A percentile compares a stretch with the other conserved stretches of the same genome.
These are phyloP conservation scores for Fraxinus greggii DNA, from an alignment of 305 asterid species.

Conservation along the genomic window DNA sequence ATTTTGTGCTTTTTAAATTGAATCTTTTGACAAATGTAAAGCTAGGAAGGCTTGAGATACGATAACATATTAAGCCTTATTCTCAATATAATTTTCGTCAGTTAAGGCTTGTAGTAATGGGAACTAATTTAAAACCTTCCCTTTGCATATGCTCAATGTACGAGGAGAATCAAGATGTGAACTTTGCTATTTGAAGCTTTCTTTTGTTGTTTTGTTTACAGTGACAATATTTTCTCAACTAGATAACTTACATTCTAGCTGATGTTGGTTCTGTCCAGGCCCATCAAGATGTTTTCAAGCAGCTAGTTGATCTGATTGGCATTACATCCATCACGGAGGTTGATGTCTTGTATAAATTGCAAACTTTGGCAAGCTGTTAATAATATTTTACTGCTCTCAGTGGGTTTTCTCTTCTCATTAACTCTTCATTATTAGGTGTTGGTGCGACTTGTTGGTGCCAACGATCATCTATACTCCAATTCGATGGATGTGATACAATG, in stretches of 20 bases:
- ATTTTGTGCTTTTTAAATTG: neutral
- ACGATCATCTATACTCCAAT: conserved; percentile 83
- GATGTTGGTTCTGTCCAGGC: conserved; percentile 40
- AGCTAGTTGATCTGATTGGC: conserved; percentile 95
- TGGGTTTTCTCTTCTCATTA: conserved; percentile 29
- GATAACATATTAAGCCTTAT: neutral
- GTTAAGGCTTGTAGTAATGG: neutral
- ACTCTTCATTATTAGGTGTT: conserved; percentile 59
- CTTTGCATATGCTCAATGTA: neutral
- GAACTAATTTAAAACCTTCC: conserved; percentile 5
- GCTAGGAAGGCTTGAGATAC: conserved; percentile 3
- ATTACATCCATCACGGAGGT: conserved; percentile 99
- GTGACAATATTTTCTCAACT: neutral
- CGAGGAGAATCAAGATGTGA: conserved; percentile 5
- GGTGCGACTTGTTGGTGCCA: conserved; percentile 90
- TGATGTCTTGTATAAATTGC: conserved; percentile 22
- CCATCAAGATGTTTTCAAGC: conserved; percentile 72
- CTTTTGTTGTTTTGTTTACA: neutral
- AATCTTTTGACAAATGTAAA: neutral
- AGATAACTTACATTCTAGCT: conserved; percentile 7
- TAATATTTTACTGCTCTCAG: conserved; percentile 4
- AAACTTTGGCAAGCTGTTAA: conserved; percentile 4
- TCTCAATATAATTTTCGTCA: neutral
- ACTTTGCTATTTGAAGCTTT: conserved; percentile 15
- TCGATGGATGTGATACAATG: conserved; percentile 89